Conservation (phyloP, 1,139 yeast species). For the Yarrowia galli region DNA sequence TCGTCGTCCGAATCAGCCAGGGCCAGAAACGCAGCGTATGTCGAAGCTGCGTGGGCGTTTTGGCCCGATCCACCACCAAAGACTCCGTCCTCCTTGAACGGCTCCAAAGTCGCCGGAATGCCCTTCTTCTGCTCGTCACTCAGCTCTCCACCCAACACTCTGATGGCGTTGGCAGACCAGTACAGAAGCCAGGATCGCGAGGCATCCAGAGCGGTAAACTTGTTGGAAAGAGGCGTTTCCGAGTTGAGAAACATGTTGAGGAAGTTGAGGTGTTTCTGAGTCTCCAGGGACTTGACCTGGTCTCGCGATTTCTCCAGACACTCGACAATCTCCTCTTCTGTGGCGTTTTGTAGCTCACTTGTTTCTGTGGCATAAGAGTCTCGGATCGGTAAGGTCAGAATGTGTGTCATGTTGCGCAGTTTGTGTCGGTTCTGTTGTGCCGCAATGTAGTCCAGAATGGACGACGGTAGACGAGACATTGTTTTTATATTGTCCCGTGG, state of each 20-base stretch:
- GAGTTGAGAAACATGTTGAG: slow-evolving; percentile 53
- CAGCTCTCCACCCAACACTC: slow-evolving; percentile 53
- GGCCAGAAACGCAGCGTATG: slow-evolving; percentile 78
- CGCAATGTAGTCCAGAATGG: slow-evolving; percentile 37
- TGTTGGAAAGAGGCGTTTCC: slow-evolving; percentile 57
- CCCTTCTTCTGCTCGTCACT: slow-evolving; percentile 45
- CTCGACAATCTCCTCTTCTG: slow-evolving; percentile 52
- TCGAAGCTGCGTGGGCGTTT: slow-evolving; percentile 81
- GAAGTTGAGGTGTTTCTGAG: slow-evolving; percentile 54
- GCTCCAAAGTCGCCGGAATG: slow-evolving; percentile 49
- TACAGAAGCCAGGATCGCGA: slow-evolving; percentile 90
- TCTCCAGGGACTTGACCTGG: slow-evolving; percentile 44
- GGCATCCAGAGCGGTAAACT: slow-evolving; percentile 70
- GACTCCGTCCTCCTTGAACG: slow-evolving; percentile 61
- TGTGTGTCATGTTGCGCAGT: slow-evolving; percentile 15
- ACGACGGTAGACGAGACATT: slow-evolving; percentile 28
- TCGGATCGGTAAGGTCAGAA: slow-evolving; percentile 37
- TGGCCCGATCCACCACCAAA: slow-evolving; percentile 88
- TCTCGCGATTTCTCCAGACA: slow-evolving; percentile 47
- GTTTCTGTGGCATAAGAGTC: slow-evolving; percentile 44
- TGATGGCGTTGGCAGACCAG: slow-evolving; percentile 74
- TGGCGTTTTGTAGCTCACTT: slow-evolving; percentile 53
- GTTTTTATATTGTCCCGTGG: not conserved
- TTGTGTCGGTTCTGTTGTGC: slow-evolving; percentile 18
- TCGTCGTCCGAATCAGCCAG: slow-evolving; percentile 63